Conservation (phyloP, 495 filamentous ascomycete species). For the Tuber brumale region DNA sequence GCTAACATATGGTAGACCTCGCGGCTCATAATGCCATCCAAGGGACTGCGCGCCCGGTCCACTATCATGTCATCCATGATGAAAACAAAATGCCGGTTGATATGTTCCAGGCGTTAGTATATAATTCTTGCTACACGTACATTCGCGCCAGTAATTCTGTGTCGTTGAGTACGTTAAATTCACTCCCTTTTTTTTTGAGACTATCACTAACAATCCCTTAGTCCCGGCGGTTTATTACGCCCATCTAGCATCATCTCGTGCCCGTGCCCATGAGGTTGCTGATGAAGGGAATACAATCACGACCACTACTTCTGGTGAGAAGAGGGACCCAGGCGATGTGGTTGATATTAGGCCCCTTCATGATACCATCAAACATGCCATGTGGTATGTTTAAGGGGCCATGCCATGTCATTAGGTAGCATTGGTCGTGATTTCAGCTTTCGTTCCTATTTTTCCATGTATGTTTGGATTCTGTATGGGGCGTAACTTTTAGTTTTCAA, state of each 20-base stretch:
- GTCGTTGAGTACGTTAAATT: conserved; percentile 57
- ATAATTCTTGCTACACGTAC: conserved; percentile 89
- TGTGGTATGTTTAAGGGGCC: conserved; percentile 38
- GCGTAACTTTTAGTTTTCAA: conserved; percentile 1
- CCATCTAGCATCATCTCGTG: conserved; percentile 77
- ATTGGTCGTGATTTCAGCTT: background rate
- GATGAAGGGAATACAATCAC: conserved; percentile 21
- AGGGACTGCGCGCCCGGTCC: conserved; percentile 66
- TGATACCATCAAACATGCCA: conserved; percentile 32
- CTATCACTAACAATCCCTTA: conserved; percentile 39
- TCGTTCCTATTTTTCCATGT: conserved; percentile 2
- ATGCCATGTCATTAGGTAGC: background rate
- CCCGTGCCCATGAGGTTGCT: conserved; percentile 59
- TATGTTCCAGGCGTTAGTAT: conserved; percentile 73
- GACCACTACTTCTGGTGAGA: conserved; percentile 28
- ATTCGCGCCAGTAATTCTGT: conserved; percentile 86
- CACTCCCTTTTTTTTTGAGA: background rate
- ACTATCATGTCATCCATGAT: conserved; percentile 79
- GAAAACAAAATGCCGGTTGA: conserved; percentile 60
- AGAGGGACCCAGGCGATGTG: conserved; percentile 17
- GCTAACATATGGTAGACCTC: conserved; percentile 42
- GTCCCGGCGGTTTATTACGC: conserved; percentile 91
- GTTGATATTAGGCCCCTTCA: conserved; percentile 32
- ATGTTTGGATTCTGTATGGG: background rate
- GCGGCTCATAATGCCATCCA: conserved; percentile 73